Conservation (phyloP, 108 stramenopile species). For the Skeletonema costatum region DNA sequence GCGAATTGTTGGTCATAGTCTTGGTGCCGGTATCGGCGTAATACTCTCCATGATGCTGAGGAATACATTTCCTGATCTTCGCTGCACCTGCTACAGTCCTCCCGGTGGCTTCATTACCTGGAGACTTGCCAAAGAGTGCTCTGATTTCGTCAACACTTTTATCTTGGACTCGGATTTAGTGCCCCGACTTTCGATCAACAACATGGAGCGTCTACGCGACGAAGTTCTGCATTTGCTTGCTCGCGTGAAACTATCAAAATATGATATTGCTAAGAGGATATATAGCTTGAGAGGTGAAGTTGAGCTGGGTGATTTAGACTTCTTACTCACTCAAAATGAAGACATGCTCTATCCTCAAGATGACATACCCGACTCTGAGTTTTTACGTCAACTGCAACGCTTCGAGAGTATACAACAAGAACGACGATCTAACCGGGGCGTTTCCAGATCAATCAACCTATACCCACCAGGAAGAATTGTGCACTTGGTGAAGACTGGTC, state of each 20-base stretch:
- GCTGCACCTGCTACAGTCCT: constrained; percentile 85
- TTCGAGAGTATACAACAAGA: constrained; percentile 72
- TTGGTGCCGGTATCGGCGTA: constrained; percentile 93
- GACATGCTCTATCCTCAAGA: constrained; percentile 56
- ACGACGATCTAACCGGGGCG: constrained; percentile 62
- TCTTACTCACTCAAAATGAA: constrained; percentile 55
- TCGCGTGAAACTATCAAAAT: constrained; percentile 84
- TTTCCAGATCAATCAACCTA: constrained; percentile 46
- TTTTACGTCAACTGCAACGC: constrained; percentile 65
- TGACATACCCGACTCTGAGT: constrained; percentile 62
- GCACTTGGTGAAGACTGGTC: constrained; percentile 87
- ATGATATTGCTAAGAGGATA: constrained; percentile 55
- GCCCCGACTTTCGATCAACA: constrained; percentile 77
- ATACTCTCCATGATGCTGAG: constrained; percentile 86
- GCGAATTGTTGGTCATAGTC: constrained; percentile 89
- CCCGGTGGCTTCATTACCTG: constrained; percentile 91
- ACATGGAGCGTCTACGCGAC: constrained; percentile 79
- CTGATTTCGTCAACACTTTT: constrained; percentile 73
- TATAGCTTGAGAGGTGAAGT: constrained; percentile 45
- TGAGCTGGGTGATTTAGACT: constrained; percentile 52
- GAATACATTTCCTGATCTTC: constrained; percentile 70
- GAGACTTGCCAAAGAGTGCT: constrained; percentile 70
- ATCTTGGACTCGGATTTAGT: constrained; percentile 91
- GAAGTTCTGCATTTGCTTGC: constrained; percentile 86
- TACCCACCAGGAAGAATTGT: constrained; percentile 86